A percentile compares a stretch with the other conserved stretches of the same genome.
These are phyloP conservation scores for Eucalyptus urophylla DNA, from an alignment of 345 rosid genomes.

Conservation along the genomic window DNA sequence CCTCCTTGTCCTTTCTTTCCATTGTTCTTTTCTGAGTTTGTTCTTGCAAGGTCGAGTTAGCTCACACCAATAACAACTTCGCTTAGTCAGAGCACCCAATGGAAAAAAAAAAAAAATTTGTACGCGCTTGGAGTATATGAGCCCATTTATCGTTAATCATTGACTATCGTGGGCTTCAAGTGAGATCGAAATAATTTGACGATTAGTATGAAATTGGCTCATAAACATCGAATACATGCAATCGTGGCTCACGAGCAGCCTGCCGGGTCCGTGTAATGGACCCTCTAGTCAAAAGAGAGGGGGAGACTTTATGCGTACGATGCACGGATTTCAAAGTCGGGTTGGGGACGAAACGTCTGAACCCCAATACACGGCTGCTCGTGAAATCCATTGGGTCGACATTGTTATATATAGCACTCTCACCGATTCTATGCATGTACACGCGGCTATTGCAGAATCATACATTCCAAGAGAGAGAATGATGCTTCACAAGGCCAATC, in stretches of 20 bases:
- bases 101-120: too few species aligned
- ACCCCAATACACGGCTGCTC: background rate
- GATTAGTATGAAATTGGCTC: too few species aligned
- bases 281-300: background rate
- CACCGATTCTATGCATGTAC: background rate
- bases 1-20: too few species aligned
- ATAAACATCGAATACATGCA: too few species aligned
- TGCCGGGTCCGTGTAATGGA: background rate
- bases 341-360: background rate
- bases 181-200: too few species aligned
- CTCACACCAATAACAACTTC: too few species aligned
- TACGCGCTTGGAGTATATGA: too few species aligned
- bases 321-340: background rate
- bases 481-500: background rate
- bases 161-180: too few species aligned
- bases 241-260: rapidly evolving
- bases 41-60: too few species aligned
- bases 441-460: background rate
- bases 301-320: background rate
- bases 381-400: background rate
- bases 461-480: background rate
- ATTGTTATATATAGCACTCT: background rate
- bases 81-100: too few species aligned
- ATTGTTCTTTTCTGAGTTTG: too few species aligned
- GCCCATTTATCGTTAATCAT: too few species aligned